Evolutionary conservation across 495 filamentous ascomycete species (phyloP).

Genomic region (Cetradonia linearis): DNA sequence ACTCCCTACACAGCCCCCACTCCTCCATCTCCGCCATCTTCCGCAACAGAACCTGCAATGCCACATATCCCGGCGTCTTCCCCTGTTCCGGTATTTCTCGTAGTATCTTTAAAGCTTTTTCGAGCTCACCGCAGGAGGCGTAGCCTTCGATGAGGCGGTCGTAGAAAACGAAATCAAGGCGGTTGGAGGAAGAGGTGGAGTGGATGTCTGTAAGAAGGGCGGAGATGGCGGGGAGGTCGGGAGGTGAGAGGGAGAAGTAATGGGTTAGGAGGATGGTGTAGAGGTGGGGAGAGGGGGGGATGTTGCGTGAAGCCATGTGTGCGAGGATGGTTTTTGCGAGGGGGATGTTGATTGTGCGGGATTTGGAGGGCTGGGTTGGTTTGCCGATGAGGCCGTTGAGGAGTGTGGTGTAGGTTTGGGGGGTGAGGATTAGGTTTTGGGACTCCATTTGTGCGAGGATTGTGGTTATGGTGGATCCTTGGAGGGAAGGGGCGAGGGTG

Average conservation of each 20-base stretch:
- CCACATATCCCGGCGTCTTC: constrained; percentile 34
- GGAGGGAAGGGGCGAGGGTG: constrained; percentile 26
- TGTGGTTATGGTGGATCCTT: constrained; percentile 28
- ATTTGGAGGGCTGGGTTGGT: constrained; percentile 11
- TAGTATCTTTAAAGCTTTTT: constrained; percentile 43
- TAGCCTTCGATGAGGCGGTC: constrained; percentile 59
- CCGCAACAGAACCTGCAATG: constrained; percentile 37
- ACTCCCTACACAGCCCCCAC: constrained; percentile 31
- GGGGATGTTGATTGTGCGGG: constrained; percentile 27
- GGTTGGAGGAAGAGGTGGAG: not conserved
- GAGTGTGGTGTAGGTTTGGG: constrained; percentile 50
- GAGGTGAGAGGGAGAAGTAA: constrained; percentile 48
- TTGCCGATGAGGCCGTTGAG: constrained; percentile 44
- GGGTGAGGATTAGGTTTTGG: constrained; percentile 43
- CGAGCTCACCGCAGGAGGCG: constrained; percentile 36
- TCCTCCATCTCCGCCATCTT: constrained; percentile 37
- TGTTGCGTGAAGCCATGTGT: constrained; percentile 43
- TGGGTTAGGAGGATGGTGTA: constrained; percentile 63
- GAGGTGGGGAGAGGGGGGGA: constrained; percentile 48
- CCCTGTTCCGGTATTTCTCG: constrained; percentile 34
- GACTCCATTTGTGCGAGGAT: constrained; percentile 45
- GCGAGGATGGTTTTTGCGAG: constrained; percentile 50
- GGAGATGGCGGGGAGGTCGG: constrained; percentile 47
- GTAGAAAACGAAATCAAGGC: constrained; percentile 53
- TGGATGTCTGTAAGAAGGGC: constrained; percentile 39